These are phyloP conservation scores for Mycosphaerella sp. DNA, from an alignment of 2,329 filamentous ascomycete species.

Conservation along the genomic window DNA sequence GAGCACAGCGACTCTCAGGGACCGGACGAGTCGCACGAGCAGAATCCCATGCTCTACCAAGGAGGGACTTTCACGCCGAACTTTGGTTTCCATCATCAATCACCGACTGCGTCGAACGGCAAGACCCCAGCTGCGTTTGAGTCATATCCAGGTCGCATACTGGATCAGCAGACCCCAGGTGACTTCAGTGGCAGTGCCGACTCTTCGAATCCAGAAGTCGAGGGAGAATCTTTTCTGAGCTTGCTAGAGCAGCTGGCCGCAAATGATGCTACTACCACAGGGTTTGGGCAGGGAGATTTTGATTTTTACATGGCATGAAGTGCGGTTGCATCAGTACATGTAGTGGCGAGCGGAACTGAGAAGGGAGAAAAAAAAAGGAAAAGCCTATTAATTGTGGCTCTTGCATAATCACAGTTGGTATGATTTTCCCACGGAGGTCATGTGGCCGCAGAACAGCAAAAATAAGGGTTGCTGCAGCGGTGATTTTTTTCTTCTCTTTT, in stretches of 20 bases:
- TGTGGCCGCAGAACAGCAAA: no score
- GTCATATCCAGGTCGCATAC: conserved; percentile 18
- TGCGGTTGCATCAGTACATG: no score
- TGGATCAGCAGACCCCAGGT: conserved; percentile 42
- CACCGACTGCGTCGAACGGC: conserved; percentile 16
- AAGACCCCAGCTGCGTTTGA: conserved; percentile 17
- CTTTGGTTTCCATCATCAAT: conserved; percentile 35
- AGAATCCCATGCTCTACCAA: conserved; percentile 25
- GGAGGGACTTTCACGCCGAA: conserved; percentile 38
- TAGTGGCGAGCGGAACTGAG: no score
- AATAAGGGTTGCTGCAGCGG: not conserved
- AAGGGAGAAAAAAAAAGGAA: no score
- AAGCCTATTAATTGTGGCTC: no score
- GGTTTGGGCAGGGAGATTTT: conserved; percentile 61
- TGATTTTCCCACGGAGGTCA: no score
- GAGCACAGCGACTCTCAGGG: conserved; percentile 5
- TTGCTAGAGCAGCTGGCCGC: conserved; percentile 76
- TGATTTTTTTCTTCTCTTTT: no score
- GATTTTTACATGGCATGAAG: conserved; percentile 65
- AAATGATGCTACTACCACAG: conserved; percentile 57
- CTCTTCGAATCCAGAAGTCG: conserved; percentile 43
- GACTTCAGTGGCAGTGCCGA: conserved; percentile 38
- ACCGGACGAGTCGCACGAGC: conserved; percentile 8
- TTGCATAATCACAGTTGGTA: no score
- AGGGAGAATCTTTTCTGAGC: conserved; percentile 76